phyloP scores from a whole-genome alignment of 257 asterid species.

The Solanum clarkiae region DNA sequence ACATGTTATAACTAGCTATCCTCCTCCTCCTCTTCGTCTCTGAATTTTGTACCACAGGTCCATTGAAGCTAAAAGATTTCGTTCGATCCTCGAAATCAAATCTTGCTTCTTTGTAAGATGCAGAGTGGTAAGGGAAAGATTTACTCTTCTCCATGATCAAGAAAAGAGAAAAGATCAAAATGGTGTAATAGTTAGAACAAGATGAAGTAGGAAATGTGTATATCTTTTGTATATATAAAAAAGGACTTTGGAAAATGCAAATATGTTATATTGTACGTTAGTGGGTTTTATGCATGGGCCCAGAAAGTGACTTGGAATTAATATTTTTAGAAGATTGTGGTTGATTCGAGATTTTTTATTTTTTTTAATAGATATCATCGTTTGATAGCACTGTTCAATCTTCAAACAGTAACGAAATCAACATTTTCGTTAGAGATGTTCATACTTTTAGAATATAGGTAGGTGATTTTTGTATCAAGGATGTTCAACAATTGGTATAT shows the following conservation, averaged over 20 bases:
- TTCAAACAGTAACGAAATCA: no score
- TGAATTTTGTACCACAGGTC: constrained; percentile 58
- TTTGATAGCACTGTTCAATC: not conserved
- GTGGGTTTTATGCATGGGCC: constrained; percentile 58
- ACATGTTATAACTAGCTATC: constrained; percentile 74
- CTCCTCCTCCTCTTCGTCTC: constrained; percentile 77
- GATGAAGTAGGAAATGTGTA: not conserved
- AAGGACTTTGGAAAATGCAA: constrained; percentile 32
- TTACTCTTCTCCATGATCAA: constrained; percentile 54
- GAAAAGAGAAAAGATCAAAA: not conserved
- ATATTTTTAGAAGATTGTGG: not conserved
- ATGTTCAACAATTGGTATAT: no score
- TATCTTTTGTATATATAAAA: not conserved
- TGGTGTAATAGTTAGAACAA: constrained; percentile 3
- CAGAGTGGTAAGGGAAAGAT: constrained; percentile 63
- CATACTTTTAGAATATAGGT: no score
- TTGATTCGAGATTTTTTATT: not conserved
- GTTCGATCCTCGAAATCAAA: constrained; percentile 58
- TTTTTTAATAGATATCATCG: not conserved
- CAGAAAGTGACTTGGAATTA: constrained; percentile 38
- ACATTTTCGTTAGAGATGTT: rapidly evolving
- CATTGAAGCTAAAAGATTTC: constrained; percentile 78
- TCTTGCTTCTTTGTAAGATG: constrained; percentile 63
- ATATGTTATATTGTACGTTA: constrained; percentile 18
- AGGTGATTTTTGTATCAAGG: no score